Evolutionary conservation across 2,329 filamentous ascomycete genomes (phyloP).

Genomic region (Fusarium nygamai): DNA sequence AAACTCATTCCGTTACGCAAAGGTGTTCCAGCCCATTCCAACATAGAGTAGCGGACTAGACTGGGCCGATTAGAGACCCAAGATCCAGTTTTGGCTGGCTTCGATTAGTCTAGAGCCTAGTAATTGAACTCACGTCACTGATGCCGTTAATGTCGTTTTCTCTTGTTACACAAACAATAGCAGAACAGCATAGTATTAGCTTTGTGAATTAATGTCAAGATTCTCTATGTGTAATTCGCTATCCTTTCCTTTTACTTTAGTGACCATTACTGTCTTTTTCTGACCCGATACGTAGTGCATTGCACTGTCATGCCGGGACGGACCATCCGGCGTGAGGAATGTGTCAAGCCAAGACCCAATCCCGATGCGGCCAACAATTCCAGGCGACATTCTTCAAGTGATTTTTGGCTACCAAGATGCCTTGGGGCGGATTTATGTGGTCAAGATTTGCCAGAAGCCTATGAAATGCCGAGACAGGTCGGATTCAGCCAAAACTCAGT

Average conservation of each 20-base stretch:
- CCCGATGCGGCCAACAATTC: background rate
- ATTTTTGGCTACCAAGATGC: accelerated
- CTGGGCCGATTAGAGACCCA: background rate
- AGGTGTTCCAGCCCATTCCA: background rate
- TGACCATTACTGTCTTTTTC: accelerated
- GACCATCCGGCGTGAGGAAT: background rate
- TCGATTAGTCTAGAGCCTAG: background rate
- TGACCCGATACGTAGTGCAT: accelerated
- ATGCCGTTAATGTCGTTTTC: too few relatives aligned
- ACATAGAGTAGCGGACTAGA: background rate
- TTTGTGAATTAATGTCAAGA: background rate
- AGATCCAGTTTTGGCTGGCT: background rate
- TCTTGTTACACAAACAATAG: background rate
- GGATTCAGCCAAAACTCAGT: too few relatives aligned
- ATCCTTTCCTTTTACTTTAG: accelerated
- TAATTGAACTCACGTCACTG: accelerated
- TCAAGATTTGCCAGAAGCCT: too few relatives aligned
- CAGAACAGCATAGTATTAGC: accelerated
- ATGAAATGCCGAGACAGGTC: background rate
- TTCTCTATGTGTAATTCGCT: too few relatives aligned
- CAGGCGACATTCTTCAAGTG: background rate
- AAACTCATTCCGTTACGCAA: background rate
- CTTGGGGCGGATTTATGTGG: accelerated
- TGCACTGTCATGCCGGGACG: background rate
- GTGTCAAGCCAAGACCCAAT: background rate